Conservation (phyloP, 805 yeast genomes). For the Millerozyma miso region DNA sequence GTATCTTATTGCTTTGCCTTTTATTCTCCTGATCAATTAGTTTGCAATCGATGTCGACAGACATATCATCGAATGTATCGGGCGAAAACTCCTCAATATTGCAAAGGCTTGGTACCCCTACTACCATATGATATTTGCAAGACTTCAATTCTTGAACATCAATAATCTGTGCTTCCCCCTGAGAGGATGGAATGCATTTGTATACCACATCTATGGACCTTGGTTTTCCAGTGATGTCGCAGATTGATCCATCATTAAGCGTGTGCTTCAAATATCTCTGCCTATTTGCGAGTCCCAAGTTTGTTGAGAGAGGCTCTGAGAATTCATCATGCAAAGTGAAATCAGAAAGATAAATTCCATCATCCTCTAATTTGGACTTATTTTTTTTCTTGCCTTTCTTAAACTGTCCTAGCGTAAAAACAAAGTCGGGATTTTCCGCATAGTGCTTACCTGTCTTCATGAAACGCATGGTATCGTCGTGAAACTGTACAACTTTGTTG, state of each 20-base stretch:
- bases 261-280: conserved; percentile 34
- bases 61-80: conserved; percentile 17
- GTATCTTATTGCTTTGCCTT: neutral
- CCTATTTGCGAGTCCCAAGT: conserved; percentile 10
- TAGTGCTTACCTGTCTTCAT: conserved; percentile 25
- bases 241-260: conserved; percentile 45
- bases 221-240: conserved; percentile 54
- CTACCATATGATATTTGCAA: conserved; percentile 52
- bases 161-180: conserved; percentile 16
- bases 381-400: conserved; percentile 18
- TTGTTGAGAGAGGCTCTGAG: conserved; percentile 16
- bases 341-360: conserved; percentile 16
- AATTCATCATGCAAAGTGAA: conserved; percentile 28
- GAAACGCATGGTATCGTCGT: conserved; percentile 24
- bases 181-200: conserved; percentile 43
- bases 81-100: conserved; percentile 29
- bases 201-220: conserved; percentile 55
- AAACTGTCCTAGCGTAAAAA: conserved; percentile 36
- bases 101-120: conserved; percentile 52
- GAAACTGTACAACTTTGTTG: conserved; percentile 47
- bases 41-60: conserved; percentile 27
- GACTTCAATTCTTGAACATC: conserved; percentile 51
- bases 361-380: conserved; percentile 17
- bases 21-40: conserved; percentile 5
- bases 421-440: conserved; percentile 25